Evolutionary conservation across 768 basidiomycete genomes (phyloP).

Genomic region (Amanita polypyramis): DNA sequence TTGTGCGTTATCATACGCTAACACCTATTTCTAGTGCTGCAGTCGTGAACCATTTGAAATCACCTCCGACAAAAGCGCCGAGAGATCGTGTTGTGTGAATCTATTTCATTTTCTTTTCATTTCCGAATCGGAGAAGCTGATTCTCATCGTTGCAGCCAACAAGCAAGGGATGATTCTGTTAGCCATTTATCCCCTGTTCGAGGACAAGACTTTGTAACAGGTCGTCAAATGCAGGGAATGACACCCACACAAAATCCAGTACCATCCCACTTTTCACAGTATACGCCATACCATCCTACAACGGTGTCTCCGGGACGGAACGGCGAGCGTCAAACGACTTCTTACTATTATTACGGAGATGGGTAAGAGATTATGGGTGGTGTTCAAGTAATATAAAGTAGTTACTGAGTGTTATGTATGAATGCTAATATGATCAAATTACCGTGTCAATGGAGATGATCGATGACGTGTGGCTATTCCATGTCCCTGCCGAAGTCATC

Average conservation of each 20-base stretch:
- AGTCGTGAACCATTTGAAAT: neutral
- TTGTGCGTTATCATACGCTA: neutral
- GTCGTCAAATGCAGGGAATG: neutral
- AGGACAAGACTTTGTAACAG: neutral
- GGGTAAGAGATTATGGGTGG: neutral
- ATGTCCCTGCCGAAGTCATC: neutral
- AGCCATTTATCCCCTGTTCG: neutral
- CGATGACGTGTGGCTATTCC: neutral
- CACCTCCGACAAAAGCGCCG: slow-evolving; percentile 1
- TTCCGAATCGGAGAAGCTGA: neutral
- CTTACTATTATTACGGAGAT: neutral
- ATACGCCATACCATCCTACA: neutral
- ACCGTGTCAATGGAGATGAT: neutral
- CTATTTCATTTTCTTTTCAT: neutral
- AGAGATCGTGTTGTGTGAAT: neutral
- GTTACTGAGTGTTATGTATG: neutral
- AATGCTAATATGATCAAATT: neutral
- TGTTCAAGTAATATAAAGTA: neutral
- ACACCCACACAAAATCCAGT: neutral
- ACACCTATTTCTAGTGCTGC: neutral
- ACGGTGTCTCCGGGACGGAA: neutral
- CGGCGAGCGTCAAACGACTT: neutral
- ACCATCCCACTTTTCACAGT: neutral
- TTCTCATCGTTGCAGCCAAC: neutral
- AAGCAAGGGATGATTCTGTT: neutral